A percentile compares a stretch with the other conserved stretches of the same genome.
These are phyloP conservation scores for Coemansia asiatica DNA, from an alignment of 192 early-diverging fungal genomes.

Conservation along the genomic window DNA sequence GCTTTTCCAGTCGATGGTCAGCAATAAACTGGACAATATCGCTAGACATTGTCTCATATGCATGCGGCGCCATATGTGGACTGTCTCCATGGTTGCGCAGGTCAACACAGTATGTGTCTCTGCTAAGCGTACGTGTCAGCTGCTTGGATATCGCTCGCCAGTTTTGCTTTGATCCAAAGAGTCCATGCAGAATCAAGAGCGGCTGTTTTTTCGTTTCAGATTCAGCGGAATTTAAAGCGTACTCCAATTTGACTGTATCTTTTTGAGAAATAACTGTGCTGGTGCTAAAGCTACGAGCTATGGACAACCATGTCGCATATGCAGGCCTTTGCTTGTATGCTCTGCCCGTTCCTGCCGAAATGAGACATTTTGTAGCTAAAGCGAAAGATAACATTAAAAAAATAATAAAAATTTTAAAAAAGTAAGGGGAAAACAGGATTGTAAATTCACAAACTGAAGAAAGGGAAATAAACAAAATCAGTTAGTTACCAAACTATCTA, in stretches of 20 bases:
- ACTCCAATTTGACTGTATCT: constrained; percentile 35
- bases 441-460: too few species aligned
- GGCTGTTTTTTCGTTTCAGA: constrained; percentile 31
- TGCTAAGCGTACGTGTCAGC: constrained; percentile 61
- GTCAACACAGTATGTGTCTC: constrained; percentile 75
- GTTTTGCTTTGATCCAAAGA: constrained; percentile 95
- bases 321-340: too few species aligned
- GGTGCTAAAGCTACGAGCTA: too few species aligned
- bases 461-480: too few species aligned
- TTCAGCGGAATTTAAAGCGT: constrained; percentile 16
- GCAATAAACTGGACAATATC: constrained; percentile 75
- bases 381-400: too few species aligned
- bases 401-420: too few species aligned
- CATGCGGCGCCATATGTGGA: constrained; percentile 64
- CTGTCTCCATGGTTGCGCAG: constrained; percentile 95
- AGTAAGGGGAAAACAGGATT: too few species aligned
- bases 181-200: constrained; percentile 81
- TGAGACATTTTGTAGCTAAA: not conserved
- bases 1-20: constrained; percentile 55
- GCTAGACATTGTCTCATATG: constrained; percentile 73
- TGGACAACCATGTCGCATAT: too few species aligned
- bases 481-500: too few species aligned
- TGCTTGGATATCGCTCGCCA: constrained; percentile 83
- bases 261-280: not conserved
- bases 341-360: too few species aligned